Evolutionary conservation across 2,329 filamentous ascomycete genomes (phyloP), one percentile per base, ranked within the genome.

Genomic region (Fusarium compactum): DNA sequence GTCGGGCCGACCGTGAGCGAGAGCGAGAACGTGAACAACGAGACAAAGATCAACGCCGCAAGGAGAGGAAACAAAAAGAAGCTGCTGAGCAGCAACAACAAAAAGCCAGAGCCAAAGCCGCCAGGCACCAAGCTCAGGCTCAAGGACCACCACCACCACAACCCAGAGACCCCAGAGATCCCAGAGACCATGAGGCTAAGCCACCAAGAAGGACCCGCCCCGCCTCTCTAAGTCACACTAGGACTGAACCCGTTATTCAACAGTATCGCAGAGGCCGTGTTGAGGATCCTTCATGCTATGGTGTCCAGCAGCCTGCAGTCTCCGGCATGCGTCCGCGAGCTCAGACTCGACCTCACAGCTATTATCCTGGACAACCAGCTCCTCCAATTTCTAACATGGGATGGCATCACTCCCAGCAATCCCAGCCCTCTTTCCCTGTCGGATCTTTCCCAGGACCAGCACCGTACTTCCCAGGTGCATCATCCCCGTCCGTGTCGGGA

Each of bases 201-300:
- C 59, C 73, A 16, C 52, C 60, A 15, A 76, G 74, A 63, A 78
- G 78, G 56, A 65, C 68, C 15, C 76, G 77, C 16, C 80, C 78
- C 18, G 65, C 73, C 15, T 72, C 73, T 22, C 73, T 76, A 25
- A 78, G 74, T 40, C 80, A 81, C 45, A 71, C 79, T 18, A 72
- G 69, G 32, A 77, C 78, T 11, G 77, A 80, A 34, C 76, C 80
- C 27, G 68, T 78, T 44, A 73, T 81, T 53, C 76, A 75, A 58
- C 77, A 80, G 55, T 72, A 71, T 45, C 74, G 74, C 40, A 72
- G 80, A 54, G 77, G 76, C 14, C 76, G 77, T 47, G 73, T 78
- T 32, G 80, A 81, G 24, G 76, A 80, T 40, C 77, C 78, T 18
- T 75, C 79, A n/a, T 78, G 70, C 61, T 82, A 81, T 61, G 79